Evolutionary conservation across 345 rosid genomes (phyloP), one percentile per base, ranked within the genome.

Genomic region (Viola odorata): DNA sequence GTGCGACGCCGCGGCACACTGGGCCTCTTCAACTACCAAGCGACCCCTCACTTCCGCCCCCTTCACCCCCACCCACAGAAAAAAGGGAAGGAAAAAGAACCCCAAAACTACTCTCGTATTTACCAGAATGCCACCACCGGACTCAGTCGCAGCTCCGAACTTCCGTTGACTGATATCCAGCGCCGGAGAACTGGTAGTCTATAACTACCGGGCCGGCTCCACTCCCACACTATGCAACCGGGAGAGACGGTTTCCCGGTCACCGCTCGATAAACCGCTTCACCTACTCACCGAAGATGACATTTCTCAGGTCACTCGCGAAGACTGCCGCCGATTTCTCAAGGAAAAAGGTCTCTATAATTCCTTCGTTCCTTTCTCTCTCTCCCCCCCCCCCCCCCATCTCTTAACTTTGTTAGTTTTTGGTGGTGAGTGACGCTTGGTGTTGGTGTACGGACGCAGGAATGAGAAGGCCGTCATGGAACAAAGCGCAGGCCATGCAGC

Each of bases 261-360:
- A 36, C 78, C 87, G 69, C 95, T 91, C 0, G 87, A 80, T 69
- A 91, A 84, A 71, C 96, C 98, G 45, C 78, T 86, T 32, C 72
- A 80, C 67, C 89, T 84, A 37, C 58, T 63, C 61, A 89, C 95
- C 5, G 96, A 91, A 66, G 96, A 89, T 15, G 98, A 91, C 87
- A 89, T 91, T 84, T 84, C 98, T 38, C 96, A 89, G 87, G 82
- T 91, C 70, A 89, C 96, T 4, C 98, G 96, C 48, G 96, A 89
- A 56, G 98, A 91, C 66, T 89, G 96, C 78, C 91, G 96, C 66
- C 85, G 82, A 59, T 91, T 77, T 72, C 98, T 91, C 80, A 91
- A 81, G 68, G 89, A 78, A 55, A 89, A 89, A 87, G 96, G 92
- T 86, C 32, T 53, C n/a, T 41, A 17, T 23, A 2, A 6, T 7